Evolutionary conservation across 805 yeast genomes (phyloP).

Genomic region (Saccharomycopsis fermentans): DNA sequence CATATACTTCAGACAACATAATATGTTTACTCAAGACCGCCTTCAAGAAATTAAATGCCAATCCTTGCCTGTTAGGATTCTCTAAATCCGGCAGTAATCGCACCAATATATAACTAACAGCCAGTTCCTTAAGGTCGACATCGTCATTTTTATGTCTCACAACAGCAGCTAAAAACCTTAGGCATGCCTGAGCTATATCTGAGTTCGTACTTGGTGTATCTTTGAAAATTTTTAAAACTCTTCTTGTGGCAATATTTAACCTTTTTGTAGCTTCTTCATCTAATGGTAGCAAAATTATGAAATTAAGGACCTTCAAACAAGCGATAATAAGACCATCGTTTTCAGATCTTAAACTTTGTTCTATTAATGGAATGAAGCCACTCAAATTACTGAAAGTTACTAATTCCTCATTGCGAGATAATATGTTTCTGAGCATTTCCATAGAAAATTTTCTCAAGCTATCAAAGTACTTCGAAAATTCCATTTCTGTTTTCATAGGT

Average conservation of each 20-base stretch:
- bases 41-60: constrained; percentile 76
- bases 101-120: constrained; percentile 62
- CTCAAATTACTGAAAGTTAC: constrained; percentile 49
- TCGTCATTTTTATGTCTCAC: constrained; percentile 55
- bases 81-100: constrained; percentile 78
- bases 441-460: constrained; percentile 64
- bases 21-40: constrained; percentile 67
- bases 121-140: constrained; percentile 54
- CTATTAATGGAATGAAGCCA: constrained; percentile 69
- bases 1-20: constrained; percentile 82
- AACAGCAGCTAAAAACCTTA: constrained; percentile 63
- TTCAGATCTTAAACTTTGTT: constrained; percentile 47
- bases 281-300: constrained; percentile 53
- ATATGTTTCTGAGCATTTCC: constrained; percentile 63
- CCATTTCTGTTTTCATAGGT: constrained; percentile 42
- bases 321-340: constrained; percentile 72
- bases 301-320: constrained; percentile 50
- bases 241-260: constrained; percentile 53
- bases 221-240: constrained; percentile 51
- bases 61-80: constrained; percentile 81
- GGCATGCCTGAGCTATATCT: constrained; percentile 70
- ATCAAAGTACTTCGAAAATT: constrained; percentile 44
- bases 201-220: constrained; percentile 69
- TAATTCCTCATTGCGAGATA: constrained; percentile 52
- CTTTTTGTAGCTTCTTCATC: constrained; percentile 34